Conservation (phyloP, 371 early-diverging fungal genomes). For the Rhizopus arrhizus region DNA sequence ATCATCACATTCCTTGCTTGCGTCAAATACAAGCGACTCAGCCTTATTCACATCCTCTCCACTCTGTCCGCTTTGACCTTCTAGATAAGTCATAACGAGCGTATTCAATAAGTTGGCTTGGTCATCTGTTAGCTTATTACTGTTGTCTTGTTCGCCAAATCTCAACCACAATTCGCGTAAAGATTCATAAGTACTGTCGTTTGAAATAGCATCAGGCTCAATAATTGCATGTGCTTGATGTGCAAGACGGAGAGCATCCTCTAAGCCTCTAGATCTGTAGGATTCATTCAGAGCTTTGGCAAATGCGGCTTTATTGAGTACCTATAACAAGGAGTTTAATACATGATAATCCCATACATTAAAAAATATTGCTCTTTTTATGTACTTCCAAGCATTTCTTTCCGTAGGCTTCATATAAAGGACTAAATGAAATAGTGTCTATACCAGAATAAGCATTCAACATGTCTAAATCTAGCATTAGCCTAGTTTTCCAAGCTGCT, state of each 20-base stretch:
- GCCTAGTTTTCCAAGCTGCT: conserved; percentile 36
- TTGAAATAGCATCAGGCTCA: conserved; percentile 31
- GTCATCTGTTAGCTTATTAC: conserved; percentile 17
- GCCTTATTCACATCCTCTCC: not conserved
- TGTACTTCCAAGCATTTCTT: conserved; percentile 38
- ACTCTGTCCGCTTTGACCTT: conserved; percentile 29
- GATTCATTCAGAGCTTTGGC: conserved; percentile 35
- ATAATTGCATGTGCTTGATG: conserved; percentile 42
- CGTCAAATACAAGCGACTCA: not conserved
- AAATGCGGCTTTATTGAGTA: conserved; percentile 30
- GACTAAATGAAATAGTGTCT: conserved; percentile 27
- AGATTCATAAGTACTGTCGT: conserved; percentile 26
- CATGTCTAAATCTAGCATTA: conserved; percentile 30
- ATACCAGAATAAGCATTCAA: conserved; percentile 21
- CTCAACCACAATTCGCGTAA: conserved; percentile 43
- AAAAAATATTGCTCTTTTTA: not conserved
- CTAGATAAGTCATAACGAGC: conserved; percentile 43
- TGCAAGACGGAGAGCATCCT: conserved; percentile 43
- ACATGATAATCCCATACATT: conserved; percentile 4
- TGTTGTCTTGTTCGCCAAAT: conserved; percentile 32
- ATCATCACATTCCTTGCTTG: not conserved
- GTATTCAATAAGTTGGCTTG: conserved; percentile 40
- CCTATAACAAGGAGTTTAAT: conserved; percentile 14
- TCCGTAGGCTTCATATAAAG: conserved; percentile 25
- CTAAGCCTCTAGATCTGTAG: conserved; percentile 40